phyloP scores from a whole-genome alignment of 805 yeast genomes.

The Monosporozyma servazzii region DNA sequence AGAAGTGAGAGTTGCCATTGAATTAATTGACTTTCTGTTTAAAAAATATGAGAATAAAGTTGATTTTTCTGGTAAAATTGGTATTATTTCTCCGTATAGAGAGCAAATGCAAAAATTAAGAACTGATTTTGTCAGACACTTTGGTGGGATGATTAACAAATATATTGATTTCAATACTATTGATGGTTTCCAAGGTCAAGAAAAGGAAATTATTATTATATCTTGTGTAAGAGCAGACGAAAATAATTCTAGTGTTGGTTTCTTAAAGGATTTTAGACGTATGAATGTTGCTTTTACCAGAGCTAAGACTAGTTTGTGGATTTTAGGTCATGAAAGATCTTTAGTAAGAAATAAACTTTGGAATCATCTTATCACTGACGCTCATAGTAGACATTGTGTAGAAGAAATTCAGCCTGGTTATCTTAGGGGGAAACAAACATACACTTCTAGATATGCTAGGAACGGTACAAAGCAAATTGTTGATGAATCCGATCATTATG shows the following conservation, averaged over 20 bases:
- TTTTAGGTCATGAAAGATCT: constrained; percentile 70
- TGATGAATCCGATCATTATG: constrained; percentile 6
- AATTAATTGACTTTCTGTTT: constrained; percentile 49
- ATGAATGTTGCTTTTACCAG: constrained; percentile 97
- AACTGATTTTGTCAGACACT: constrained; percentile 44
- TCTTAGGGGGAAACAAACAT: constrained; percentile 3
- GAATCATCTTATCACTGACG: constrained; percentile 60
- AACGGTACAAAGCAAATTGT: background rate
- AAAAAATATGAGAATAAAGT: constrained; percentile 33
- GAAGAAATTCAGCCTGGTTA: constrained; percentile 25
- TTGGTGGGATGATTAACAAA: constrained; percentile 53
- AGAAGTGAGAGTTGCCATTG: constrained; percentile 70
- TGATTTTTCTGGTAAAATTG: constrained; percentile 65
- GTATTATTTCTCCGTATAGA: constrained; percentile 90
- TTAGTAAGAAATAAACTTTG: constrained; percentile 61
- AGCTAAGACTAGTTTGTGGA: constrained; percentile 88
- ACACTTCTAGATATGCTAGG: background rate
- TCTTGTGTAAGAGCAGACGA: constrained; percentile 90
- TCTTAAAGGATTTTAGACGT: constrained; percentile 82
- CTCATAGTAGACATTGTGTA: constrained; percentile 37
- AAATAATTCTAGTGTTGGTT: constrained; percentile 57
- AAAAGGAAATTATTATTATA: constrained; percentile 81
- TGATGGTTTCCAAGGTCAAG: constrained; percentile 98
- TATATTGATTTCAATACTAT: constrained; percentile 86
- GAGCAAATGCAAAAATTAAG: constrained; percentile 65